Percentiles rank a stretch among this genome's conserved stretches.
Evolutionary conservation across 2,329 filamentous ascomycete genomes (phyloP).

Genomic region (Dothideomycetes sp.): DNA sequence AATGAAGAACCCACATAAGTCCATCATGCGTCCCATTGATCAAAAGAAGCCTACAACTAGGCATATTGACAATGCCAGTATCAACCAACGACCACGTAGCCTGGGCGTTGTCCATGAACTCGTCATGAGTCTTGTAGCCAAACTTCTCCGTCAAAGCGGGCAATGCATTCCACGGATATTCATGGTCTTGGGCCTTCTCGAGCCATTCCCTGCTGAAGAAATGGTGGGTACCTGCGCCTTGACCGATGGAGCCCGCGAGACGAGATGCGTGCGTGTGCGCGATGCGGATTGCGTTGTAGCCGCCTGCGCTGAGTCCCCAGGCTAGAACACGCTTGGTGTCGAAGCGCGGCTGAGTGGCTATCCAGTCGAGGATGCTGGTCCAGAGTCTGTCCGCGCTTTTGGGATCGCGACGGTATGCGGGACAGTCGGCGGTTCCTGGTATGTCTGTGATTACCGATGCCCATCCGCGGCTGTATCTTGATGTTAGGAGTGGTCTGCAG

Average conservation of each 20-base stretch:
- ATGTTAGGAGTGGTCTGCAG: too few relatives aligned
- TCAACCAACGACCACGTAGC: slow-evolving; percentile 53
- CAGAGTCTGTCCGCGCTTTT: slow-evolving; percentile 49
- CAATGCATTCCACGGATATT: slow-evolving; percentile 35
- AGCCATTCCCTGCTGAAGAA: slow-evolving; percentile 52
- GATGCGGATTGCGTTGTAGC: slow-evolving; percentile 55
- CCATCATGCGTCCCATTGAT: slow-evolving; percentile 53
- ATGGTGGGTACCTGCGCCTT: slow-evolving; percentile 53
- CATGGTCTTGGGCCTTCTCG: slow-evolving; percentile 50
- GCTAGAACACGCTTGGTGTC: slow-evolving; percentile 47
- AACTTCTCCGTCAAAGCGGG: slow-evolving; percentile 48
- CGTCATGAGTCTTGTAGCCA: slow-evolving; percentile 16
- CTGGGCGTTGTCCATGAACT: slow-evolving; percentile 24
- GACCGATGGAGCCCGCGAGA: slow-evolving; percentile 47
- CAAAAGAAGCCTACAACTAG: slow-evolving; percentile 47
- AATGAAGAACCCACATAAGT: too few relatives aligned
- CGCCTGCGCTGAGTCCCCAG: slow-evolving; percentile 56
- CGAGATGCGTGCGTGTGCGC: slow-evolving; percentile 52
- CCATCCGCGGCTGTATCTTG: slow-evolving; percentile 46
- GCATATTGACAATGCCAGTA: slow-evolving; percentile 41
- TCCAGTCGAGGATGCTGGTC: slow-evolving; percentile 52
- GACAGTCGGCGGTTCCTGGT: slow-evolving; percentile 57
- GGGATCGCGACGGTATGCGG: slow-evolving; percentile 51
- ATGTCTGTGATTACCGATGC: slow-evolving; percentile 48
- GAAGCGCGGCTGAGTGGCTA: slow-evolving; percentile 39